Conservation (phyloP, 805 yeast genomes). For the Starmera dryadoides region DNA sequence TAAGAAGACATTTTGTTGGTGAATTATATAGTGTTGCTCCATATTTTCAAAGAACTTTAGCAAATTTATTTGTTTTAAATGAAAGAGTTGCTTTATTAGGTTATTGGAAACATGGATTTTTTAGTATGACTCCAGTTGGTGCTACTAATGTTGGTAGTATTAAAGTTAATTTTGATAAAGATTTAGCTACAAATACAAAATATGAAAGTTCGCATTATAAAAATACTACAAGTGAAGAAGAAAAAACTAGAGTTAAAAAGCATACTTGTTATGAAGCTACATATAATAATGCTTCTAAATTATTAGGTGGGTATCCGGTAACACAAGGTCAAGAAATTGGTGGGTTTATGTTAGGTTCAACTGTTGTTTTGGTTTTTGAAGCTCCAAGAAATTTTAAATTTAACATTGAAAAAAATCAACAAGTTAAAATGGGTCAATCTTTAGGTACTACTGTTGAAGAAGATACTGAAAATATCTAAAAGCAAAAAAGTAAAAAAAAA, state of each 20-base stretch:
- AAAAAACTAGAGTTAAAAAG: conserved; percentile 42
- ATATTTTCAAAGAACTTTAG: conserved; percentile 81
- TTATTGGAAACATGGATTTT: conserved; percentile 94
- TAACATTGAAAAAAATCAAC: conserved; percentile 61
- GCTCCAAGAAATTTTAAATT: conserved; percentile 82
- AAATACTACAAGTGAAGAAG: conserved; percentile 9
- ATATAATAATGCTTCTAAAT: conserved; percentile 67
- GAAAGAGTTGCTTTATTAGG: conserved; percentile 95
- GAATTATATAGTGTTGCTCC: conserved; percentile 96
- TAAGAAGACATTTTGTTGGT: conserved; percentile 93
- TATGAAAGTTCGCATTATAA: conserved; percentile 37
- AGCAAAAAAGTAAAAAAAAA: not conserved
- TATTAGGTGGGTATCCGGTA: conserved; percentile 82
- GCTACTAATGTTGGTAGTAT: conserved; percentile 98
- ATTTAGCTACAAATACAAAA: conserved; percentile 73
- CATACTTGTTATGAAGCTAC: conserved; percentile 93
- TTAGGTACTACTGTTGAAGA: conserved; percentile 65
- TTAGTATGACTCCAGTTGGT: conserved; percentile 98
- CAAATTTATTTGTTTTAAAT: conserved; percentile 82
- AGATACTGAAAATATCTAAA: not conserved
- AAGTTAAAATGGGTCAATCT: conserved; percentile 77
- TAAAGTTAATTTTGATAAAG: conserved; percentile 84
- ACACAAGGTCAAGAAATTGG: conserved; percentile 94
- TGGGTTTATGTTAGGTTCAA: conserved; percentile 92
- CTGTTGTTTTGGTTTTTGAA: conserved; percentile 95